Conservation (phyloP, 371 early-diverging fungal genomes). For the Mucor ambiguus region DNA sequence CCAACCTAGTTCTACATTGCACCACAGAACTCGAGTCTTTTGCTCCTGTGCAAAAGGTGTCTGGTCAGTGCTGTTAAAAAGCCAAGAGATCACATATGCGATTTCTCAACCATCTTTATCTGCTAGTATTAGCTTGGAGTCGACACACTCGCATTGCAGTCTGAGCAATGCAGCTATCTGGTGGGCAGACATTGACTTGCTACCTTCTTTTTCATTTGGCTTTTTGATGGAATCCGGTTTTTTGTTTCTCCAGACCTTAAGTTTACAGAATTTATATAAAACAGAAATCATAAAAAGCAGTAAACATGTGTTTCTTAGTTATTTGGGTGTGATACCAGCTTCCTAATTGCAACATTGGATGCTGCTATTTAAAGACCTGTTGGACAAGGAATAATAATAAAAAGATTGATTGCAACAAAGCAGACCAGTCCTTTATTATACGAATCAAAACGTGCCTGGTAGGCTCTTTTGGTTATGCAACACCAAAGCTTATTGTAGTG, state of each 20-base stretch:
- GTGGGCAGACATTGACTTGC: background rate
- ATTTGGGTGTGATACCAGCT: background rate
- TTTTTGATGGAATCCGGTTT: background rate
- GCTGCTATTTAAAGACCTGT: conserved; percentile 1
- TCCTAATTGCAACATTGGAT: background rate
- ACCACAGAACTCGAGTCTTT: conserved; percentile 4
- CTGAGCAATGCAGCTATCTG: background rate
- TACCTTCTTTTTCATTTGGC: background rate
- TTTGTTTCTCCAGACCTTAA: conserved; percentile 1
- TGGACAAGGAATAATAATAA: background rate
- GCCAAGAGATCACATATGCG: background rate
- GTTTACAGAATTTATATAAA: background rate
- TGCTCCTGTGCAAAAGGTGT: background rate
- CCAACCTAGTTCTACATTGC: conserved; percentile 5
- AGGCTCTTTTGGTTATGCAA: background rate
- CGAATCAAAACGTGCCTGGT: background rate
- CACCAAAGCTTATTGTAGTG: background rate
- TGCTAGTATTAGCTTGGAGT: background rate
- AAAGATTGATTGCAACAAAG: background rate
- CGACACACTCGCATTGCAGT: background rate
- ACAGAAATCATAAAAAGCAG: conserved; percentile 4
- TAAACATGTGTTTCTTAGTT: background rate
- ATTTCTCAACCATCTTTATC: background rate
- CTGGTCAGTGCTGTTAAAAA: background rate
- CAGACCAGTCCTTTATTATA: background rate